A percentile compares a stretch with the other conserved stretches of the same genome.
These are phyloP conservation scores for Dothistroma pini DNA, from an alignment of 2,329 filamentous ascomycete species.

Conservation along the genomic window DNA sequence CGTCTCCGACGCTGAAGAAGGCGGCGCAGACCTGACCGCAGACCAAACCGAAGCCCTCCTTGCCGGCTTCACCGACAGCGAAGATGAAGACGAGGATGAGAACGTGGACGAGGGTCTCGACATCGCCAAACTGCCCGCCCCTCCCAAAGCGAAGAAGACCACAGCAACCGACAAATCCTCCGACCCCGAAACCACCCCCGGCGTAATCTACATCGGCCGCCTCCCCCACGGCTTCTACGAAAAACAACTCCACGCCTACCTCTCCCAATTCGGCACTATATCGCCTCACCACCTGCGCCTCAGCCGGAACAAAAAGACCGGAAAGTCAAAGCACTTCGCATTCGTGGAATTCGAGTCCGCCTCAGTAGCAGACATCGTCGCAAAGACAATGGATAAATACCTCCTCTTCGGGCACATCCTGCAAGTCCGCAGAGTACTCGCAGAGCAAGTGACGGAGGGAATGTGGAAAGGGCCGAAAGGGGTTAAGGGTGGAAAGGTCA, in stretches of 20 bases:
- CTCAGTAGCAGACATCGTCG: conserved; percentile 85
- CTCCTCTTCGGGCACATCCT: conserved; percentile 91
- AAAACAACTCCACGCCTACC: conserved; percentile 89
- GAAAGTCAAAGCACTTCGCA: conserved; percentile 86
- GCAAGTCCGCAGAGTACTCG: conserved; percentile 75
- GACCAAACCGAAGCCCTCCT: conserved; percentile 51
- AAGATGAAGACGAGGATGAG: conserved; percentile 40
- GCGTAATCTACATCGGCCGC: conserved; percentile 84
- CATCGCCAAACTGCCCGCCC: conserved; percentile 35
- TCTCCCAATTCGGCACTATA: conserved; percentile 87
- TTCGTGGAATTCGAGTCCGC: conserved; percentile 81
- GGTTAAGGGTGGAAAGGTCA: conserved; percentile 70
- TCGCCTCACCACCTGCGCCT: conserved; percentile 64
- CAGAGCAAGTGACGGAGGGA: conserved; percentile 72
- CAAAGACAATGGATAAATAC: conserved; percentile 97
- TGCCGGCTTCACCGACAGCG: conserved; percentile 49
- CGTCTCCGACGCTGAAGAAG: conserved; percentile 28
- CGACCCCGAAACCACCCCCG: conserved; percentile 56
- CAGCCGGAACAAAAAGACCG: conserved; percentile 88
- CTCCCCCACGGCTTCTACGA: conserved; percentile 97
- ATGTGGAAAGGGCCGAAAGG: conserved; percentile 70
- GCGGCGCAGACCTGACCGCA: conserved; percentile 35
- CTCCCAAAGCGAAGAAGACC: conserved; percentile 40
- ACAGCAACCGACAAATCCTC: conserved; percentile 42
- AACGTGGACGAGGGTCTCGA: conserved; percentile 38